Evolutionary conservation across 805 yeast genomes (phyloP), one percentile per base, ranked within the genome.

Genomic region (Schwanniomyces sp.): DNA sequence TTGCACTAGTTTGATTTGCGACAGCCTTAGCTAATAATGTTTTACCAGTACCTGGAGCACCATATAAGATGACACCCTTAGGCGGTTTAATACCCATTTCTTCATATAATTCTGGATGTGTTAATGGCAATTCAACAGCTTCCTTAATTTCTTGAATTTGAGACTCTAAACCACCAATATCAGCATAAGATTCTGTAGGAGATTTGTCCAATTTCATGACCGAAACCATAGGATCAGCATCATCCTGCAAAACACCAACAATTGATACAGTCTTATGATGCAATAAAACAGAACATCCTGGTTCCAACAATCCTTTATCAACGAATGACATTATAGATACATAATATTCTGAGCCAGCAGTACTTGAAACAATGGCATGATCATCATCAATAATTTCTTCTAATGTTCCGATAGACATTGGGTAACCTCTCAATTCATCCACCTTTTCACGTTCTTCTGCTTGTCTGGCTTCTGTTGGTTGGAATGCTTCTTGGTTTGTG

Each of bases 41-140:
- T 68, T 92, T 92, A 59, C 98, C 98, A 3, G 98, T 92, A 69
- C 98, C 98, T 30, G 98, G 98, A 0, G 97, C 95, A 62, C 98
- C 98, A 64, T 92, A 92, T 49, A 92, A 76, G 58, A 92, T 91
- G 44, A 92, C 98, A 73, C 98, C 98, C 73, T 92, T 92, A 45
- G 98, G 98, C 10, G 97, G 98, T 63, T 91, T 91, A 61, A 92
- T 92, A 59, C 98, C 98, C 97, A 92, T 91, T 69, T 91, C 97
- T 72, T 94, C 97, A 69, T 91, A 92, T 58, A 92, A 75, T 67
- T 92, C 98, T 0, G 98, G 98, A 69, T 92, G 97, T 11, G 97
- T 91, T 53, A 91, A 77, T 10, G 98, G 98, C 59, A 92, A 78
- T 69, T 92, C 98, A 12, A 92, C 97, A 7, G 96, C 88, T 70